Evolutionary conservation across 192 early-diverging fungal species (phyloP), one percentile per base, ranked within the genome.

Genomic region (Linnemannia exigua): DNA sequence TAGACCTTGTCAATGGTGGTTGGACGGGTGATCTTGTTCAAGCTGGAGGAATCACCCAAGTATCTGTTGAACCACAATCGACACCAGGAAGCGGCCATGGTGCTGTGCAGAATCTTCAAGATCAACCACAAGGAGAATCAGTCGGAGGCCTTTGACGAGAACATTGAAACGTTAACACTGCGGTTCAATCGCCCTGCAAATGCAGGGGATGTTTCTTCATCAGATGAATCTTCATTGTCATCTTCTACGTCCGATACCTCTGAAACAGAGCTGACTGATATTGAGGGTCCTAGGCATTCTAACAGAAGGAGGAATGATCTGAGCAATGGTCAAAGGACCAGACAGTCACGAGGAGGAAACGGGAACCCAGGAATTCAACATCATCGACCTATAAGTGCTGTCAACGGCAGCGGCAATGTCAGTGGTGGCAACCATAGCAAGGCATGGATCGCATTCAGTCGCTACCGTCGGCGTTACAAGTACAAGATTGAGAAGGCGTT

Each of bases 21-120:
- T 9, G 87, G 90, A 36, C 90, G 96, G n/a, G 89, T 94, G 20
- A 82, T 92, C 38, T 91, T 93, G 41, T 93, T 97, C 70, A 83
- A 89, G 12, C 87, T 97, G 37, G 90, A 95, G 54, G 97, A 97
- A 87, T 93, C 91, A 12, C 97, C 97, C 38, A 96, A 96, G 89
- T 96, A 90, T 81, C 82, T 97, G 47, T 74, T 97, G 37, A 89
- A 92, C 72, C 88, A 94, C 36, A 89, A 92, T 68, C 82, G 93
- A 36, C 90, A 90, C 37, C 88, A 91, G 35, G 95, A 95, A 36
- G 95, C 94, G 1, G 90, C 94, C 17, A 72, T 93, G 37, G 94
- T 96, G 1, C 80, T 96, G 12, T 89, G 91, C 54, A 89, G 93
- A 54, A 93, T 96, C 66, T 93, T 89, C 4, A 80, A 87, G 6